Conservation (phyloP, 2,329 filamentous ascomycete species). For the Cladosporium oxysporum region DNA sequence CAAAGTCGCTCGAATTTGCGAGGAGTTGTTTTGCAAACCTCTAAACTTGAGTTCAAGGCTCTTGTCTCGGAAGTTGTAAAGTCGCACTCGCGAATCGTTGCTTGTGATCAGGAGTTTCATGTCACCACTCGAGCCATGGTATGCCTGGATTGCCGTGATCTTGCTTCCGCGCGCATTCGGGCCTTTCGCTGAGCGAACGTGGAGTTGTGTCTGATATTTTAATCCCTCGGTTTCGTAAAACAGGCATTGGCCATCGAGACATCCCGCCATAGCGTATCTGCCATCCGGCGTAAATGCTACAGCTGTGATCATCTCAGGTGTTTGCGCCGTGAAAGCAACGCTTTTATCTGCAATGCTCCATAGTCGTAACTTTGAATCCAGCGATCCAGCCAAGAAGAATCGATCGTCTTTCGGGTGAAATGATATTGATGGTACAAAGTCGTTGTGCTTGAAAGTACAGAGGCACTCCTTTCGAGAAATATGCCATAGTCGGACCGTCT, state of each 20-base stretch:
- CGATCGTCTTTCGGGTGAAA: constrained; percentile 95
- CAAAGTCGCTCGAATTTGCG: constrained; percentile 86
- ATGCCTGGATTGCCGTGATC: constrained; percentile 88
- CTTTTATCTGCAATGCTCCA: constrained; percentile 98
- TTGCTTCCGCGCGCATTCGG: constrained; percentile 97
- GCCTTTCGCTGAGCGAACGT: constrained; percentile 88
- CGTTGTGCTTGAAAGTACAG: constrained; percentile 90
- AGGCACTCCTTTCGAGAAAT: constrained; percentile 80
- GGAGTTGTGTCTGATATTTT: constrained; percentile 79
- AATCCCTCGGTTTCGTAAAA: constrained; percentile 93
- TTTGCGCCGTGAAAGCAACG: constrained; percentile 77
- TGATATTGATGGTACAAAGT: constrained; percentile 90
- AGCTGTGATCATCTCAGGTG: constrained; percentile 88
- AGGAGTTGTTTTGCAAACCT: constrained; percentile 85
- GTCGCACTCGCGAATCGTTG: constrained; percentile 87
- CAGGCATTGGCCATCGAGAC: constrained; percentile 79
- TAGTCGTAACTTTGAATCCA: constrained; percentile 82
- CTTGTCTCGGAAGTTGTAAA: constrained; percentile 87
- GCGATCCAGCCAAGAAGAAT: constrained; percentile 91
- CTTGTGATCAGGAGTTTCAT: constrained; percentile 87
- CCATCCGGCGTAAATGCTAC: constrained; percentile 94
- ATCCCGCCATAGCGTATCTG: constrained; percentile 83
- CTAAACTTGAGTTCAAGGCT: constrained; percentile 85
- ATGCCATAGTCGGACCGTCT: constrained; percentile 94
- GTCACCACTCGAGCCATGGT: constrained; percentile 62